Evolutionary conservation across 495 filamentous ascomycete species (phyloP).

Genomic region (Penicillium fimorum): DNA sequence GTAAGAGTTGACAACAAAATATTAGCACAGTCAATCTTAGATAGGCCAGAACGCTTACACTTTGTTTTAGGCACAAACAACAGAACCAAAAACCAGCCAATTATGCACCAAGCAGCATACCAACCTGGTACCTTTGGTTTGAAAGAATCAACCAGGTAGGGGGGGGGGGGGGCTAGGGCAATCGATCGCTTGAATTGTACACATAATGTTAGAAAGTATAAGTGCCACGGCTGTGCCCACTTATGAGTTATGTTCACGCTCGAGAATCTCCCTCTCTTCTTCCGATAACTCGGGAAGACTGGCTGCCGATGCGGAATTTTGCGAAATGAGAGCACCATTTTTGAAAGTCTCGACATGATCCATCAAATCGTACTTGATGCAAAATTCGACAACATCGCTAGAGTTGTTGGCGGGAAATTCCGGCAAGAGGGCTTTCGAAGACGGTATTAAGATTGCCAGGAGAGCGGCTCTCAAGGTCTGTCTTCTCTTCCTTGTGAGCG

Average conservation of each 20-base stretch:
- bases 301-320: slow-evolving; percentile 43
- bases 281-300: slow-evolving; percentile 45
- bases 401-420: slow-evolving; percentile 47
- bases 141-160: slow-evolving; percentile 46
- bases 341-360: slow-evolving; percentile 45
- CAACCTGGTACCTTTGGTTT: slow-evolving; percentile 56
- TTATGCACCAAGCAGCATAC: slow-evolving; percentile 59
- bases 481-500: slow-evolving; percentile 14
- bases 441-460: slow-evolving; percentile 31
- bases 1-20: slow-evolving; percentile 36
- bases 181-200: neutral
- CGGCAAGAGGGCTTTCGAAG: slow-evolving; percentile 52
- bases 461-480: slow-evolving; percentile 18
- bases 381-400: slow-evolving; percentile 52
- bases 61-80: slow-evolving; percentile 60
- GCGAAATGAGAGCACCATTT: slow-evolving; percentile 55
- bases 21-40: slow-evolving; percentile 2
- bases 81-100: slow-evolving; percentile 56
- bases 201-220: slow-evolving; percentile 57
- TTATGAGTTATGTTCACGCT: slow-evolving; percentile 51
- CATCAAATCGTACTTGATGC: slow-evolving; percentile 39
- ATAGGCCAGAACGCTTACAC: slow-evolving; percentile 28
- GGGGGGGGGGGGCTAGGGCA: no score
- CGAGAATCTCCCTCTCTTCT: slow-evolving; percentile 43
- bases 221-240: slow-evolving; percentile 55